A percentile compares a stretch with the other conserved stretches of the same genome.
Evolutionary conservation across 2,329 filamentous ascomycete species (phyloP).

Genomic region (Blastomyces percursus): DNA sequence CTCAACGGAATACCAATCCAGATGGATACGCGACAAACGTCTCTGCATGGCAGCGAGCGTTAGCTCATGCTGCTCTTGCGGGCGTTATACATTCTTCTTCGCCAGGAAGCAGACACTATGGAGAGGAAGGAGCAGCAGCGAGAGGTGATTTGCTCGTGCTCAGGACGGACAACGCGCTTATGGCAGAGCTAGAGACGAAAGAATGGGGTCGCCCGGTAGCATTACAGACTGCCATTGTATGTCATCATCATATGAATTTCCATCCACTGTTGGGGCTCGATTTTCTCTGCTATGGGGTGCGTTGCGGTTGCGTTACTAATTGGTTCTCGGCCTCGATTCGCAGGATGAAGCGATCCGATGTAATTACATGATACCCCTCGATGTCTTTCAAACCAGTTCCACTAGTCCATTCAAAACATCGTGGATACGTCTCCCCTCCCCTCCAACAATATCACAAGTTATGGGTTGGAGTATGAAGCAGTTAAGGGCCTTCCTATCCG

Average conservation of each 20-base stretch:
- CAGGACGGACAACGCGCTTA: slow-evolving; percentile 49
- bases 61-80: slow-evolving; percentile 56
- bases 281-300: not conserved
- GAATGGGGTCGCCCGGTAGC: slow-evolving; percentile 74
- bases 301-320: not conserved
- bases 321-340: not conserved
- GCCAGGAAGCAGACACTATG: slow-evolving; percentile 4
- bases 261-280: not conserved
- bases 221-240: slow-evolving; percentile 60
- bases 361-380: slow-evolving; percentile 58
- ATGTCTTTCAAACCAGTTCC: slow-evolving; percentile 53
- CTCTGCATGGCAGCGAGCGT: slow-evolving; percentile 63
- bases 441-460: slow-evolving; percentile 55
- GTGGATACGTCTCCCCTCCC: slow-evolving; percentile 43
- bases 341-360: slow-evolving; percentile 58
- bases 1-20: slow-evolving; percentile 64
- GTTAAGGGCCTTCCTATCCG: slow-evolving; percentile 48
- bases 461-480: slow-evolving; percentile 65
- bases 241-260: slow-evolving; percentile 14
- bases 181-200: slow-evolving; percentile 59
- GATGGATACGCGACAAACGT: slow-evolving; percentile 77
- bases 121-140: slow-evolving; percentile 5
- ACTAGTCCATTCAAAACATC: slow-evolving; percentile 62
- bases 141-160: slow-evolving; percentile 42
- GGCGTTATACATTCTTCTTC: slow-evolving; percentile 45